A percentile compares a stretch with the other conserved stretches of the same genome.
Conservation (phyloP, 305 asterid genomes). For the Fraxinus greggii region DNA sequence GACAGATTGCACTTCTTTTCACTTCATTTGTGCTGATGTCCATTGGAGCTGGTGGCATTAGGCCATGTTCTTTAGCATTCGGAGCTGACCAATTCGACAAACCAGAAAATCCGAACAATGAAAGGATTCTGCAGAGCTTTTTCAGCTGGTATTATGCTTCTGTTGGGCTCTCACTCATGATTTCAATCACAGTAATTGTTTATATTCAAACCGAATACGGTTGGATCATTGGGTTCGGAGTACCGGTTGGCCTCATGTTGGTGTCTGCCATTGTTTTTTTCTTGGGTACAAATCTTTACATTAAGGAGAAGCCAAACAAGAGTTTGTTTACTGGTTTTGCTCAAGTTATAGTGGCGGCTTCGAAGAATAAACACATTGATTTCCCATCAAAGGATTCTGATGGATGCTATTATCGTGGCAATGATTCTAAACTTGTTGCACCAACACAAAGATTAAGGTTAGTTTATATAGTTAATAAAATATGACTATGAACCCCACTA, state of each 20-base stretch:
- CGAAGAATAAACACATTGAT: slow-evolving; percentile 45
- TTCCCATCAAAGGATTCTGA: slow-evolving; percentile 23
- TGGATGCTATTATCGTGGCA: slow-evolving; percentile 18
- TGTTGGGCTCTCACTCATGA: slow-evolving; percentile 49
- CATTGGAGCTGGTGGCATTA: slow-evolving; percentile 65
- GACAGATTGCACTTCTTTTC: slow-evolving; percentile 51
- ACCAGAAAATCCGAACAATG: slow-evolving; percentile 50
- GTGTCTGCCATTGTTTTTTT: slow-evolving; percentile 44
- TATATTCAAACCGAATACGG: slow-evolving; percentile 50
- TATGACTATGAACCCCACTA: not conserved
- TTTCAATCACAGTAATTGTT: slow-evolving; percentile 53
- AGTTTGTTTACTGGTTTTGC: slow-evolving; percentile 56
- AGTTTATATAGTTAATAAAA: not conserved
- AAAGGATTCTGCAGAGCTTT: slow-evolving; percentile 52
- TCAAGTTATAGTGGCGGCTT: slow-evolving; percentile 42
- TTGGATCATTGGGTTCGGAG: slow-evolving; percentile 67
- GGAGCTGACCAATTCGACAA: slow-evolving; percentile 78
- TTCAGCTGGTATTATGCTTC: slow-evolving; percentile 75
- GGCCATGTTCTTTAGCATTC: slow-evolving; percentile 76
- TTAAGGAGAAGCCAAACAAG: slow-evolving; percentile 47
- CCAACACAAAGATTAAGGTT: slow-evolving; percentile 57
- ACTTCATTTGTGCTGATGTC: slow-evolving; percentile 54
- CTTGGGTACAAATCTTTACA: slow-evolving; percentile 48
- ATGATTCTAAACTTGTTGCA: slow-evolving; percentile 25
- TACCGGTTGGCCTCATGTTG: slow-evolving; percentile 57